A percentile compares a stretch with the other conserved stretches of the same genome.
Conservation (phyloP, 441 rosid species). For the Adansonia madagascariensis region DNA sequence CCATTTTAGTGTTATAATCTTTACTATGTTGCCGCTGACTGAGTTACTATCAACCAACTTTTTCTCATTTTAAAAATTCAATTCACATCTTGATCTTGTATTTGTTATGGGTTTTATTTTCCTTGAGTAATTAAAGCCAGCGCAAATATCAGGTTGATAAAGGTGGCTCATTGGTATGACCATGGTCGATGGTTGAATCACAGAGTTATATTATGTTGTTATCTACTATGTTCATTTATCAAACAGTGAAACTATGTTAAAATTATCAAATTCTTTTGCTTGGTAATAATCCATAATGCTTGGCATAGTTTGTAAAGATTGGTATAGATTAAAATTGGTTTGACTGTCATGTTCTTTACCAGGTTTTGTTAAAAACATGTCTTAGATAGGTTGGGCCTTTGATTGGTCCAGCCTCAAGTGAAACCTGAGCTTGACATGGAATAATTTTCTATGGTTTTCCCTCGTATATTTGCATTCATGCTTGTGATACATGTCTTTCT, state of each 20-base stretch:
- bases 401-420: constrained; percentile 1
- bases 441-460: background rate
- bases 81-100: background rate
- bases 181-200: background rate
- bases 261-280: background rate
- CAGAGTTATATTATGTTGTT: background rate
- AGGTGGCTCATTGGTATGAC: background rate
- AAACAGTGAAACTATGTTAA: background rate
- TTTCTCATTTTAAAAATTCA: background rate
- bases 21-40: constrained; percentile 8
- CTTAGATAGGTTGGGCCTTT: background rate
- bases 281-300: background rate
- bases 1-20: constrained; percentile 14
- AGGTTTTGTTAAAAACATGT: constrained; percentile 3
- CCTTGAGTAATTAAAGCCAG: background rate
- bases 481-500: constrained; percentile 13
- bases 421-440: constrained; percentile 7
- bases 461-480: constrained; percentile 16
- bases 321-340: constrained; percentile 3
- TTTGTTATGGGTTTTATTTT: constrained; percentile 11
- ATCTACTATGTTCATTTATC: background rate
- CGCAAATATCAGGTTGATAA: background rate
- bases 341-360: constrained; percentile 5
- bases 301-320: background rate
- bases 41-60: background rate